phyloP scores from a whole-genome alignment of 768 basidiomycete genomes.

The Suillus decipiens region DNA sequence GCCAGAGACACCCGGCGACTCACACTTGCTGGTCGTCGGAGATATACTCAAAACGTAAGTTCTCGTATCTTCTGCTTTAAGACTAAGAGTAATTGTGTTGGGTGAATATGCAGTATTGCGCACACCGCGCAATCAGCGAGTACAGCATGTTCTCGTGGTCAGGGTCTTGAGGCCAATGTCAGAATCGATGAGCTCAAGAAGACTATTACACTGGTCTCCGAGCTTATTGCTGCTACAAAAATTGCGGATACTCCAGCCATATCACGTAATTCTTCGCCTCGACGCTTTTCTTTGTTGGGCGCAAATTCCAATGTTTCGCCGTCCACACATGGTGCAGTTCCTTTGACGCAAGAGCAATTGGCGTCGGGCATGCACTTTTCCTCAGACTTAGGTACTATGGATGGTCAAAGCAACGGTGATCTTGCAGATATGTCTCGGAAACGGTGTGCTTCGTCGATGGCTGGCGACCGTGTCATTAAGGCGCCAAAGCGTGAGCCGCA shows the following conservation, averaged over 20 bases:
- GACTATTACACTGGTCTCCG: conserved; percentile 53
- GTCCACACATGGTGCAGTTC: conserved; percentile 20
- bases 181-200: conserved; percentile 59
- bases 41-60: conserved; percentile 58
- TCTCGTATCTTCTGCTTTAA: neutral
- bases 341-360: conserved; percentile 27
- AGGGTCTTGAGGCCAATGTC: conserved; percentile 47
- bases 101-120: conserved; percentile 49
- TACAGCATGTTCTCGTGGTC: conserved; percentile 47
- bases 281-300: conserved; percentile 29
- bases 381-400: conserved; percentile 21
- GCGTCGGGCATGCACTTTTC: conserved; percentile 25
- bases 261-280: conserved; percentile 34
- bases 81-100: conserved; percentile 7
- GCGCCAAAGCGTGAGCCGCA: conserved; percentile 51
- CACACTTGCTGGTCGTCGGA: conserved; percentile 52
- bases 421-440: conserved; percentile 47
- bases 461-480: conserved; percentile 46
- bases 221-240: conserved; percentile 51
- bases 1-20: conserved; percentile 39
- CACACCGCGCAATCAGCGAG: conserved; percentile 61
- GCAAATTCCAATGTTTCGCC: conserved; percentile 37
- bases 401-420: conserved; percentile 32
- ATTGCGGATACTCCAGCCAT: conserved; percentile 35
- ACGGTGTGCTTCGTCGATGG: conserved; percentile 51